A percentile compares a stretch with the other conserved stretches of the same genome.
These are phyloP conservation scores for Epichloe hybrida DNA, from an alignment of 2,329 filamentous ascomycete genomes.

Conservation along the genomic window DNA sequence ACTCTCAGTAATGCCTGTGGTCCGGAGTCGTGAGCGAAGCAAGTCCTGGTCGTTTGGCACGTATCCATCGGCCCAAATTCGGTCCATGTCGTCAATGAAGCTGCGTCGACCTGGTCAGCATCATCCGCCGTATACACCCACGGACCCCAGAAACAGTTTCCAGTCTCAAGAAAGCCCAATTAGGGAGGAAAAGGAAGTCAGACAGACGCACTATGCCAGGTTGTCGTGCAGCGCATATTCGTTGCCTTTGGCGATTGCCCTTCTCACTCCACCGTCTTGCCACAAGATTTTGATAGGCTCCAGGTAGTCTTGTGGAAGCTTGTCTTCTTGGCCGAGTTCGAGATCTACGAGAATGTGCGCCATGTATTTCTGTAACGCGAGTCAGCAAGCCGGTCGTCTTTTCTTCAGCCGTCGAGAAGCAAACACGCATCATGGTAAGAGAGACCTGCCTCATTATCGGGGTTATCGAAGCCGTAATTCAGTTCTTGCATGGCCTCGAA, in stretches of 20 bases:
- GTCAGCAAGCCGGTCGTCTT: neutral
- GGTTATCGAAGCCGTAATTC: slow-evolving; percentile 62
- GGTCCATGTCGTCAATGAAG: slow-evolving; percentile 69
- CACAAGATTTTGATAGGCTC: slow-evolving; percentile 74
- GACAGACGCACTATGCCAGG: slow-evolving; percentile 70
- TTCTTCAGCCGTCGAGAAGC: slow-evolving; percentile 11
- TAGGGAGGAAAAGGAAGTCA: neutral
- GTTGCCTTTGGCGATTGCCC: slow-evolving; percentile 85
- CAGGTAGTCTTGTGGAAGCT: slow-evolving; percentile 65
- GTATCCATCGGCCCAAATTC: slow-evolving; percentile 64
- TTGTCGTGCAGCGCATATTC: slow-evolving; percentile 97
- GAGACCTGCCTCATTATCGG: slow-evolving; percentile 61
- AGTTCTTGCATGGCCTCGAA: slow-evolving; percentile 84
- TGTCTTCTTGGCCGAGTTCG: slow-evolving; percentile 71
- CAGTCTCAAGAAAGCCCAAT: too few species aligned
- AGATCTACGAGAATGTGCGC: slow-evolving; percentile 63
- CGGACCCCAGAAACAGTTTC: neutral
- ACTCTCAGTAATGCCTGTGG: slow-evolving; percentile 92
- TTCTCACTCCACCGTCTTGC: slow-evolving; percentile 69
- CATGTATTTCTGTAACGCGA: slow-evolving; percentile 52
- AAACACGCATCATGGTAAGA: neutral
- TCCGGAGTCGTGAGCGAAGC: slow-evolving; percentile 91
- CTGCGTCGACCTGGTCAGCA: slow-evolving; percentile 29
- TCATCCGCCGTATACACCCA: neutral
- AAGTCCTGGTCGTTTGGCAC: slow-evolving; percentile 89